phyloP scores from a whole-genome alignment of 116 monocot species.

The Iris pallida region DNA sequence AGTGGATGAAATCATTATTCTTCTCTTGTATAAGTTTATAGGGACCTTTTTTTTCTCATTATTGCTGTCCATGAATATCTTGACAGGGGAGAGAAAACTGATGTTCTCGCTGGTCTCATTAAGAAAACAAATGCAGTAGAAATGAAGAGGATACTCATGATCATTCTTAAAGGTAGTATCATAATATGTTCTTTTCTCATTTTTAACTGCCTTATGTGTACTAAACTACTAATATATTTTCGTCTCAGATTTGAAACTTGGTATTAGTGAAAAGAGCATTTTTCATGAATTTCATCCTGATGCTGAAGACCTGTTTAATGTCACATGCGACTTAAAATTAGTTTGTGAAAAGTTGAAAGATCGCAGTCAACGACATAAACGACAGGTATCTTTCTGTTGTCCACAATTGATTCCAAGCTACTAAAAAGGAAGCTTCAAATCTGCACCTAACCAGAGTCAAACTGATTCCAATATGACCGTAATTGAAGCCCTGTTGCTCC shows the following conservation, averaged over 20 bases:
- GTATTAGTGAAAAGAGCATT: slow-evolving; percentile 91
- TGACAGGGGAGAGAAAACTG: slow-evolving; percentile 67
- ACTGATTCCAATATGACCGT: too few species aligned
- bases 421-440: too few species aligned
- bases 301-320: slow-evolving; percentile 98
- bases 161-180: slow-evolving; percentile 80
- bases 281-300: slow-evolving; percentile 98
- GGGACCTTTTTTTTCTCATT: background rate
- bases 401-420: background rate
- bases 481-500: too few species aligned
- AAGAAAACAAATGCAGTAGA: slow-evolving; percentile 93
- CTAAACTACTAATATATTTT: background rate
- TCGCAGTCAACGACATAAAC: slow-evolving; percentile 77
- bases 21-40: too few species aligned
- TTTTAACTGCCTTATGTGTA: background rate
- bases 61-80: background rate
- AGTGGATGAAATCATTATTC: too few species aligned
- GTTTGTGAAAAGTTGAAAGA: slow-evolving; percentile 94
- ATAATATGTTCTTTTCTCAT: background rate
- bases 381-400: slow-evolving; percentile 49
- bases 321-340: slow-evolving; percentile 93
- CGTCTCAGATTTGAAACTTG: slow-evolving; percentile 81
- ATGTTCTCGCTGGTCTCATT: slow-evolving; percentile 69
- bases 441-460: too few species aligned
- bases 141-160: slow-evolving; percentile 98